These are phyloP conservation scores for Volvox carteri DNA, from an alignment of 163 green algal genomes.

Conservation along the genomic window DNA sequence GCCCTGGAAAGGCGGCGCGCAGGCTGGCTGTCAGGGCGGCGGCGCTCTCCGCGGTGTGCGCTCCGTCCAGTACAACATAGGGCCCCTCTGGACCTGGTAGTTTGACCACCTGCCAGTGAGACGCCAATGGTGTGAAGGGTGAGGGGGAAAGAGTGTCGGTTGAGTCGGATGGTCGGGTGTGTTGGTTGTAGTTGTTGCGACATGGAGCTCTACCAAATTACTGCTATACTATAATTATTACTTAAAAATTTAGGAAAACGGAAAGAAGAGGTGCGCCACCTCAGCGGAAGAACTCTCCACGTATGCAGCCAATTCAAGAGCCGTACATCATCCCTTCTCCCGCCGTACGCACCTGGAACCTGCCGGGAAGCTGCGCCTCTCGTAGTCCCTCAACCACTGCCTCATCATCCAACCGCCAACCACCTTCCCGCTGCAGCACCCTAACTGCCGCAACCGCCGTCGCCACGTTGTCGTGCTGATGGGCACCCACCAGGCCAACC, in stretches of 20 bases:
- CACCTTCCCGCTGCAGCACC: conserved; percentile 60
- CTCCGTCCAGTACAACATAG: conserved; percentile 87
- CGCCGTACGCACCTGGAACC: conserved; percentile 90
- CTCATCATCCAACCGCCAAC: conserved; percentile 64
- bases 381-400: conserved; percentile 69
- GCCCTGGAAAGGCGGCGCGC: conserved; percentile 72
- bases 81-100: neutral
- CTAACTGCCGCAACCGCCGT: conserved; percentile 76
- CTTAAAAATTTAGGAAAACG: no score
- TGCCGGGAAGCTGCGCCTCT: conserved; percentile 72
- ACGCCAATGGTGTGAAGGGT: neutral
- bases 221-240: no score
- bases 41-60: conserved; percentile 86
- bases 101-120: conserved; percentile 10
- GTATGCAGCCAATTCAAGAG: no score
- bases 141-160: neutral
- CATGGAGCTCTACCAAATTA: no score
- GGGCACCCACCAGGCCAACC: conserved; percentile 77
- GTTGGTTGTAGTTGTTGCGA: no score
- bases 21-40: conserved; percentile 76
- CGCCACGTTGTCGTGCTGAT: conserved; percentile 84
- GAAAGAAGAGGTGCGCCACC: no score
- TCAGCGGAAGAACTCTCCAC: no score
- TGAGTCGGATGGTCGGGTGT: no score
- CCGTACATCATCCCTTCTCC: no score